These are phyloP conservation scores for Daldinia grandis DNA, from an alignment of 495 filamentous ascomycete species.

Conservation along the genomic window DNA sequence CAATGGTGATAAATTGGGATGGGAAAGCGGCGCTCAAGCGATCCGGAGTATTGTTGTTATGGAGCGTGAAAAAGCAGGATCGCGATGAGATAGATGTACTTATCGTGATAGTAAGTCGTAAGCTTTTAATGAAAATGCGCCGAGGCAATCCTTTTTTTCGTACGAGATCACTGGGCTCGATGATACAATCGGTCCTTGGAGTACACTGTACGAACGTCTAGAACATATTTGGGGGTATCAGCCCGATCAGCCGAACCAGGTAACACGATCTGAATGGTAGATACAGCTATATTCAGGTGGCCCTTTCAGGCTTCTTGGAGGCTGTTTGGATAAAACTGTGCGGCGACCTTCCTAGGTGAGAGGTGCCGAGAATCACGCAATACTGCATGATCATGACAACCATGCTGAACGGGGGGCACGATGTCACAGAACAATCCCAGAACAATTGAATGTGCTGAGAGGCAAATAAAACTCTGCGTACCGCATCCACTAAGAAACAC, in stretches of 20 bases:
- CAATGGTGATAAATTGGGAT: background rate
- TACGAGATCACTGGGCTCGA: conserved; percentile 18
- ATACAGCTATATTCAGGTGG: conserved; percentile 10
- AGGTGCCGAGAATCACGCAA: conserved; percentile 40
- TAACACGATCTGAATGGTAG: background rate
- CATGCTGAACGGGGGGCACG: conserved; percentile 21
- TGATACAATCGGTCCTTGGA: conserved; percentile 28
- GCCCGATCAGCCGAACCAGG: background rate
- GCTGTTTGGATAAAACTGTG: conserved; percentile 7
- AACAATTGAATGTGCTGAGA: conserved; percentile 13
- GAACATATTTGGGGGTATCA: background rate
- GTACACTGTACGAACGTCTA: background rate
- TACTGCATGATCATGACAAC: conserved; percentile 29
- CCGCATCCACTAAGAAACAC: no score
- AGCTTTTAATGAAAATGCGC: conserved; percentile 10
- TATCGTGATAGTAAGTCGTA: background rate
- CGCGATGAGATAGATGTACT: background rate
- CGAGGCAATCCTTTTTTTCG: background rate
- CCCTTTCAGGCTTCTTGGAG: background rate
- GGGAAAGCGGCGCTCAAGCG: background rate
- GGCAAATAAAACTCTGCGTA: conserved; percentile 1
- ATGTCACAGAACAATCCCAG: conserved; percentile 27
- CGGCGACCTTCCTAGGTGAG: conserved; percentile 37
- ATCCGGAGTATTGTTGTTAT: background rate
- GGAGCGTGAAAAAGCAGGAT: background rate